Evolutionary conservation across 2,329 filamentous ascomycete genomes (phyloP), one percentile per base, ranked within the genome.

Genomic region (Ophiostoma himal-ulmi): DNA sequence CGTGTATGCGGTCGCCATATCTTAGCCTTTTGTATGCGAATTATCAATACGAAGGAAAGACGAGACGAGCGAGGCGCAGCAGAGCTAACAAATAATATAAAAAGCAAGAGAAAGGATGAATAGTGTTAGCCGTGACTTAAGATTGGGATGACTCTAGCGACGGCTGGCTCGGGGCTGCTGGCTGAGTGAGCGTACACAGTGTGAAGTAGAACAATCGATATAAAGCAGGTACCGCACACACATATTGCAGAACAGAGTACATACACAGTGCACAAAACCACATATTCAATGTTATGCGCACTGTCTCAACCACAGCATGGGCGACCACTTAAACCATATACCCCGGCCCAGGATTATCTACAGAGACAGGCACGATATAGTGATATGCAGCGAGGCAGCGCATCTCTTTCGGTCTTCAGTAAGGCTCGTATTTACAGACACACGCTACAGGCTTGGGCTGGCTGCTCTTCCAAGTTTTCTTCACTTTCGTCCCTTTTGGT

Each of bases 371-470:
- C 52, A 22, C 52, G 5, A 57, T 26, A 26, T 57, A 57, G 22
- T 57, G 22, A 57, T 57, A 57, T 57, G 52, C 52, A 57, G 52
- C 22, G 52, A 57, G 26, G 52, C 52, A 57, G 52, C 22, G 52
- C 52, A 22, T 57, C 52, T 30, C 8, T 30, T 26, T 10, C 39
- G 39, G 26, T 13, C 52, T 26, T 57, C 52, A 57, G 52, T 17
- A 57, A n/a, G 52, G 22, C 52, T 57, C 52, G 22, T 57, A 57
- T 57, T 57, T 22, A 57, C 52, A 57, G 52, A 57, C 52, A 57
- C 52, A 14, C 52, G 17, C 52, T 57, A 57, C 52, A 57, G 52
- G 52, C 52, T 30, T 57, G 52, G 52, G 52, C 52, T 26, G 52
- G 52, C 52, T 22, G 22, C 8, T 57, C n/a, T 57, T 57, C 52